Evolutionary conservation across 768 basidiomycete species (phyloP).

Genomic region (Trametes meyenii): DNA sequence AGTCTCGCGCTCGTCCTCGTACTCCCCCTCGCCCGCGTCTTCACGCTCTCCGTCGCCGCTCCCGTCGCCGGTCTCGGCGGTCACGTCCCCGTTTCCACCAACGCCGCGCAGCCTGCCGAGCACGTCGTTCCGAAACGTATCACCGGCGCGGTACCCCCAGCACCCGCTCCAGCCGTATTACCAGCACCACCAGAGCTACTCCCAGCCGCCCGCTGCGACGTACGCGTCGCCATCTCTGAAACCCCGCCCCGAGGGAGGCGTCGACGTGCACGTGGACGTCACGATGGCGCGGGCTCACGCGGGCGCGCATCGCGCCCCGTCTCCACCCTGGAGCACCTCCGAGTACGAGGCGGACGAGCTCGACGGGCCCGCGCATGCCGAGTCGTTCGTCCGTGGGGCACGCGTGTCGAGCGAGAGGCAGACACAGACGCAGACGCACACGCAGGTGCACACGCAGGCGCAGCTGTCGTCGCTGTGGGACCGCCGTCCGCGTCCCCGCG

Average conservation of each 20-base stretch:
- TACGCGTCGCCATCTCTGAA: neutral
- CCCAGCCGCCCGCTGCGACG: conserved; percentile 1
- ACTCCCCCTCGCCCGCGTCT: conserved; percentile 5
- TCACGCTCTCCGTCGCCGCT: conserved; percentile 19
- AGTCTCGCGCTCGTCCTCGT: conserved; percentile 13
- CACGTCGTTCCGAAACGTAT: neutral
- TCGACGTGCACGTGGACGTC: neutral
- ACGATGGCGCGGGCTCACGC: neutral
- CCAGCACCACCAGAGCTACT: conserved; percentile 9
- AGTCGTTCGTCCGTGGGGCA: conserved; percentile 19
- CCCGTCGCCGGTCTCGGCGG: conserved; percentile 19
- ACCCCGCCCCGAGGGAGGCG: neutral
- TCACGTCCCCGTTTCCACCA: conserved; percentile 21
- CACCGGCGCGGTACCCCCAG: conserved; percentile 6
- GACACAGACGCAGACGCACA: neutral
- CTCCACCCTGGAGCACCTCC: conserved; percentile 11
- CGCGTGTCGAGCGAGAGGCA: conserved; percentile 11
- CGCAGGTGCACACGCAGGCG: neutral
- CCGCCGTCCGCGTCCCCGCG: neutral
- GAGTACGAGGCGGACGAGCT: conserved; percentile 11
- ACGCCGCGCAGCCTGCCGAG: conserved; percentile 21
- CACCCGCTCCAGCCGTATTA: conserved; percentile 6
- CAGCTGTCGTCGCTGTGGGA: neutral
- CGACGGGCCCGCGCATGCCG: conserved; percentile 8
- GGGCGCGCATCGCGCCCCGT: conserved; percentile 2